These are phyloP conservation scores for Suhomyces terraborum DNA, from an alignment of 1,139 yeast genomes.

Conservation along the genomic window DNA sequence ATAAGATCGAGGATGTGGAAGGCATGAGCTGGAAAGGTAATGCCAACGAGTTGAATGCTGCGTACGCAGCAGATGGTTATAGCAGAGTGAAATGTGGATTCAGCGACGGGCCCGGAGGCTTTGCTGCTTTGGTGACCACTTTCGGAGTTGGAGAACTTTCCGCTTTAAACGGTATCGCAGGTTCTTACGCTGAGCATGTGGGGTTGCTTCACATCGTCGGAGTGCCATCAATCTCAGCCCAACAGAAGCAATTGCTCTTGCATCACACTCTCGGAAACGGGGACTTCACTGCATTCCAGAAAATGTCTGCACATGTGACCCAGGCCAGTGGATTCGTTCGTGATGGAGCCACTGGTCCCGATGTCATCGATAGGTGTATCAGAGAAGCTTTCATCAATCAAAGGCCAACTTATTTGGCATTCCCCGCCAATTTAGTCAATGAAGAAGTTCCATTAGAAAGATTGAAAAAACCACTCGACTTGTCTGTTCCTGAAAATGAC, in stretches of 20 bases:
- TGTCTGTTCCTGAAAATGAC: constrained; percentile 63
- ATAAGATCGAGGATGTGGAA: constrained; percentile 62
- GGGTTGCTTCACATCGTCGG: constrained; percentile 59
- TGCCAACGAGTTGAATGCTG: constrained; percentile 72
- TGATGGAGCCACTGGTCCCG: constrained; percentile 64
- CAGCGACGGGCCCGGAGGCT: constrained; percentile 45
- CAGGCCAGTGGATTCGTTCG: constrained; percentile 64
- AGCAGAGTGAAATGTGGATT: constrained; percentile 58
- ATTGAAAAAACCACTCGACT: constrained; percentile 65
- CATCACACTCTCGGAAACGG: constrained; percentile 52
- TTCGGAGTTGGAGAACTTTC: constrained; percentile 68
- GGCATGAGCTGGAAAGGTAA: constrained; percentile 62
- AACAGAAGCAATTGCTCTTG: constrained; percentile 37
- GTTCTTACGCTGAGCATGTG: constrained; percentile 61
- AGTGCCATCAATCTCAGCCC: constrained; percentile 40
- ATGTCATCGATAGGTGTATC: constrained; percentile 70
- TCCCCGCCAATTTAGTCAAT: constrained; percentile 82
- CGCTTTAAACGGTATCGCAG: constrained; percentile 60
- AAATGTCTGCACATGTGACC: constrained; percentile 63
- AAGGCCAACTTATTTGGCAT: constrained; percentile 80
- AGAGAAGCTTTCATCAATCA: constrained; percentile 70
- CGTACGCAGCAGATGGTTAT: constrained; percentile 73
- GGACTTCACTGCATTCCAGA: constrained; percentile 46
- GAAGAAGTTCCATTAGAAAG: constrained; percentile 55
- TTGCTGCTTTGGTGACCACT: constrained; percentile 63